A percentile compares a stretch with the other conserved stretches of the same genome.
phyloP scores from a whole-genome alignment of 257 asterid species.

The Nicotiana undulata region DNA sequence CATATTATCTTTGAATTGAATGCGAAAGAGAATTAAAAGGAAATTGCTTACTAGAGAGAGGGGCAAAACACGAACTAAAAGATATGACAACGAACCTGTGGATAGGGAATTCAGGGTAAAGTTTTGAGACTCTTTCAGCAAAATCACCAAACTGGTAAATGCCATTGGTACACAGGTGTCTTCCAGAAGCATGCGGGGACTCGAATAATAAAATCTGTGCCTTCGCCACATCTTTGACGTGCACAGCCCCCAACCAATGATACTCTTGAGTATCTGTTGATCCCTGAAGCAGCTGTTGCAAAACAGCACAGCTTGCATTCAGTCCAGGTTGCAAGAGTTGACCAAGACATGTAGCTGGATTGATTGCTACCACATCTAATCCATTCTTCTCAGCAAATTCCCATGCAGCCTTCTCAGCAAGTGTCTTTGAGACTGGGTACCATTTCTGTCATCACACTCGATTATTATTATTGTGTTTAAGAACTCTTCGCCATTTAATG shows the following conservation, averaged over 20 bases:
- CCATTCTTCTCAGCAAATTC: constrained; percentile 51
- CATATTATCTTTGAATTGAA: neutral
- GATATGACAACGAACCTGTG: constrained; percentile 52
- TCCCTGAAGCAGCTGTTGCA: constrained; percentile 71
- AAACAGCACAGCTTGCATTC: constrained; percentile 83
- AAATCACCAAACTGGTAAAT: constrained; percentile 71
- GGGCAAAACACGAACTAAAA: neutral
- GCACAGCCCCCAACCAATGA: constrained; percentile 90
- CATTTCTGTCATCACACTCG: constrained; percentile 46
- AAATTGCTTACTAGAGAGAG: neutral
- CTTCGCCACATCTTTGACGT: constrained; percentile 76
- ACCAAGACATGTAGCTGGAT: constrained; percentile 81
- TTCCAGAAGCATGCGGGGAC: constrained; percentile 59
- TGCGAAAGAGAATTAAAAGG: neutral
- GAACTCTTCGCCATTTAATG: neutral
- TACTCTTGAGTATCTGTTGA: constrained; percentile 74
- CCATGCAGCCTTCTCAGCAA: constrained; percentile 88
- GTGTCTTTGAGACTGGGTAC: constrained; percentile 86
- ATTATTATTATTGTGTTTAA: neutral
- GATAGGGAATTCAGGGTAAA: constrained; percentile 57
- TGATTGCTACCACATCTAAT: constrained; percentile 67
- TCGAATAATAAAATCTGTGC: constrained; percentile 66
- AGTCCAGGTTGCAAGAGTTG: constrained; percentile 60
- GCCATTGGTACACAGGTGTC: constrained; percentile 87
- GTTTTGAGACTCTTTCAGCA: constrained; percentile 49